Evolutionary conservation across 352 stramenopile species (phyloP), one percentile per base, ranked within the genome.

Genomic region (Globisporangium parvum): DNA sequence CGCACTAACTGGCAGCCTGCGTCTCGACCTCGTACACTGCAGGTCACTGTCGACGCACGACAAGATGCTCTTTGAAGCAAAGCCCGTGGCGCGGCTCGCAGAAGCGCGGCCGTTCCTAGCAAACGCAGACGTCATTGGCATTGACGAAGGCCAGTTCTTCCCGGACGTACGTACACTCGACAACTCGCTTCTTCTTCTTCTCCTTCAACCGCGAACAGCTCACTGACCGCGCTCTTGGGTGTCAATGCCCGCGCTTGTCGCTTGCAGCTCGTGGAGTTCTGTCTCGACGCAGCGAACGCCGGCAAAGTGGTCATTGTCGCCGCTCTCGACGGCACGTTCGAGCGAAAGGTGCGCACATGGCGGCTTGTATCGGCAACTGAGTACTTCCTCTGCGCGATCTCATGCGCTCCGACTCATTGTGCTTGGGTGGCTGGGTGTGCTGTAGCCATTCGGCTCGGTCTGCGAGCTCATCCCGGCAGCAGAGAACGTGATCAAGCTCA

Each of bases 61-160:
- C 63, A 84, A 82, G 49, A 66, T 85, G 50, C 78, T 88, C 37
- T 79, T 86, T 59, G 65, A 86, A 17, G 78, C 80, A 18, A 79
- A 75, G 59, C 70, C 83, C 1, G 77, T 90, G 55, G 71, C 81
- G 48, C 69, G 65, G 2, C 53, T 89, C 10, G 64, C 63, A 2
- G 76, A 91, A 57, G 73, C 88, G 53, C 73, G 75, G 23, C 57
- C 75, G 28, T 69, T 70, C 40, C 69, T 88, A 49, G 55, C 80
- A 35, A 71, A 86, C n/a, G 85, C 73, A 55, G 82, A 94, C 55
- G 85, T 94, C 35, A 91, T 94, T 52, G 82, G 79, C 47, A 90
- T 94, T 51, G 85, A 94, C 51, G 85, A 94, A 64, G 85, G 80
- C 51, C 85, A 94, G 65, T 94, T 94, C 65, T 93, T 91, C 63